A percentile compares a stretch with the other conserved stretches of the same genome.
phyloP scores from a whole-genome alignment of 345 rosid genomes.

The Acer yangbiense region DNA sequence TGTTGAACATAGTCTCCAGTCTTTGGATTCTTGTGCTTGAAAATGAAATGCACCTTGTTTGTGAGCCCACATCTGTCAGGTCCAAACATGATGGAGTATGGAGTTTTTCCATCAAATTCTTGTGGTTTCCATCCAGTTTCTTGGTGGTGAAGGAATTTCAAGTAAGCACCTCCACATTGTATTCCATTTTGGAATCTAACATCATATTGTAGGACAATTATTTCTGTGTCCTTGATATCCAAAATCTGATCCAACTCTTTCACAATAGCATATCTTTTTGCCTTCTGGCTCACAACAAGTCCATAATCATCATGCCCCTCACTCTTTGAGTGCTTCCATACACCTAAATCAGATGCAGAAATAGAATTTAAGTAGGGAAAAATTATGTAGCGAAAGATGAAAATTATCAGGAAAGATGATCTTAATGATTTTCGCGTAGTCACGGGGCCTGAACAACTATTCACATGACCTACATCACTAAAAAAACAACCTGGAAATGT shows the following conservation, averaged over 20 bases:
- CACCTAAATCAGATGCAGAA: slow-evolving; percentile 31
- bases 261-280: slow-evolving; percentile 53
- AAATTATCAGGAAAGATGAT: too few species aligned
- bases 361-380: background rate
- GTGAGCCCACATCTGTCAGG: slow-evolving; percentile 63
- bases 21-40: slow-evolving; percentile 56
- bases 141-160: slow-evolving; percentile 56
- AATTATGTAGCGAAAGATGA: too few species aligned
- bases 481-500: too few species aligned
- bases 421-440: too few species aligned
- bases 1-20: slow-evolving; percentile 53
- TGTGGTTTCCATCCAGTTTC: slow-evolving; percentile 45
- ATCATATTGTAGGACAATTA: slow-evolving; percentile 51
- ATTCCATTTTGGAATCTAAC: slow-evolving; percentile 55
- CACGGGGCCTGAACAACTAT: too few species aligned
- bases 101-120: slow-evolving; percentile 45
- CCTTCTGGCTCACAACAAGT: slow-evolving; percentile 56
- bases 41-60: slow-evolving; percentile 63
- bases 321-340: slow-evolving; percentile 57
- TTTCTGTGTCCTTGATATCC: slow-evolving; percentile 37
- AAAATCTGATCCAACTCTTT: slow-evolving; percentile 37
- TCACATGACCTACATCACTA: too few species aligned
- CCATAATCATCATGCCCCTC: slow-evolving; percentile 62
- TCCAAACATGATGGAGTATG: slow-evolving; percentile 63
- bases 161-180: slow-evolving; percentile 65